These are phyloP conservation scores for Syncephalis fuscata DNA, from an alignment of 371 early-diverging fungal genomes.

Conservation along the genomic window DNA sequence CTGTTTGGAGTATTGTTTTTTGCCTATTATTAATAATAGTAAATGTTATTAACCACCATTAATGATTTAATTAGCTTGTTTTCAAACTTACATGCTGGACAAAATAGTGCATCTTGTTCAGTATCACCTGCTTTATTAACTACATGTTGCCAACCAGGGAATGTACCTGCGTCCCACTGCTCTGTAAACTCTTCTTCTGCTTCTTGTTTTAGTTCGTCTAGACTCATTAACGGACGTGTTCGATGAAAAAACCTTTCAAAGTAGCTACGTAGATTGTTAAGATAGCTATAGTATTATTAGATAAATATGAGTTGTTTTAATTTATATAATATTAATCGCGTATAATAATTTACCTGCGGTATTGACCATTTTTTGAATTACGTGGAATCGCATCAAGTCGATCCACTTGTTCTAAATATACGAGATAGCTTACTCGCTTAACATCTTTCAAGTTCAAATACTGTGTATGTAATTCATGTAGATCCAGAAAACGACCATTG, in stretches of 20 bases:
- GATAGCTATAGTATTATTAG: constrained; percentile 26
- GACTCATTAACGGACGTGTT: constrained; percentile 63
- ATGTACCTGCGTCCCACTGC: constrained; percentile 33
- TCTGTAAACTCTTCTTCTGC: constrained; percentile 34
- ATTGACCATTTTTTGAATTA: constrained; percentile 39
- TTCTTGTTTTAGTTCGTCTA: constrained; percentile 25
- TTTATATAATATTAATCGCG: neutral
- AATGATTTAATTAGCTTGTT: neutral
- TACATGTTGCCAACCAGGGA: constrained; percentile 43
- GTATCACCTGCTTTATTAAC: constrained; percentile 16
- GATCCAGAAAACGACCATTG: constrained; percentile 73
- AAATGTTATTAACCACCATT: neutral
- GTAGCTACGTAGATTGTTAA: constrained; percentile 42
- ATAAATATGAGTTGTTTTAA: neutral
- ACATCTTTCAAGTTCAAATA: constrained; percentile 72
- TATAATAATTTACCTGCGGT: constrained; percentile 26
- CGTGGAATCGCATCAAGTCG: constrained; percentile 40
- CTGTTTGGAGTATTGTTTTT: constrained; percentile 68
- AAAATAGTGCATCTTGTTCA: constrained; percentile 35
- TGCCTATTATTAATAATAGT: constrained; percentile 14
- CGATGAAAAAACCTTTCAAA: constrained; percentile 59
- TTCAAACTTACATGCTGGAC: constrained; percentile 47
- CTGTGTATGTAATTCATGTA: constrained; percentile 51
- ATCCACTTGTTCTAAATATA: constrained; percentile 55
- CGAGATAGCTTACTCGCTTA: constrained; percentile 57